Evolutionary conservation across 2,329 filamentous ascomycete species (phyloP).

Genomic region (Claviceps cyperi): DNA sequence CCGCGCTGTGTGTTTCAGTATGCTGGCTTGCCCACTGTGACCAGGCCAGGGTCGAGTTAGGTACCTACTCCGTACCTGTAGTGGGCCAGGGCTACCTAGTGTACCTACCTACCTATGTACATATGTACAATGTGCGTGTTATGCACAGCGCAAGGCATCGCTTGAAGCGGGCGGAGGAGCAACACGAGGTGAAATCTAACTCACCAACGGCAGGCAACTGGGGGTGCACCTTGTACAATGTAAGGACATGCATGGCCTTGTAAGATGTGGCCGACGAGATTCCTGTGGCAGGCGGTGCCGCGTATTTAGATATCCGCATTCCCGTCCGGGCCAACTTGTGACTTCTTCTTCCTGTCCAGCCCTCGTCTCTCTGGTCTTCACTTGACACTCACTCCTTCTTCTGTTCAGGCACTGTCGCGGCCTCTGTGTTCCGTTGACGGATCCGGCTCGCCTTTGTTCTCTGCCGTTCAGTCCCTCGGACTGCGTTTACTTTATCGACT

Average conservation of each 20-base stretch:
- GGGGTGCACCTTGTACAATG: no score
- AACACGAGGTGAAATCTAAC: no score
- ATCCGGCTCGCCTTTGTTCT: conserved; percentile 1
- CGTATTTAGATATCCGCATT: conserved; percentile 11
- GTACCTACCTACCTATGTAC: no score
- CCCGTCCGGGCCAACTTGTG: conserved; percentile 1
- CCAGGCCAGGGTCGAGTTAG: neutral
- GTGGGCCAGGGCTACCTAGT: no score
- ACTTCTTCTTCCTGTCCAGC: neutral
- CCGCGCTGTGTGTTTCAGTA: neutral
- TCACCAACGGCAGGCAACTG: no score
- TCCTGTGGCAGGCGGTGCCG: neutral
- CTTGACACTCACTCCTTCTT: conserved; percentile 1
- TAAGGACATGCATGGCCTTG: no score
- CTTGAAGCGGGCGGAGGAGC: no score
- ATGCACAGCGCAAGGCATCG: no score
- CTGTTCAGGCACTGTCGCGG: conserved; percentile 1
- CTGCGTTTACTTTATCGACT: neutral
- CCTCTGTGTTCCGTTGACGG: conserved; percentile 2
- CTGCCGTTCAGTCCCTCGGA: conserved; percentile 6
- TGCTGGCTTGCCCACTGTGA: neutral
- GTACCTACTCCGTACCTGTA: no score
- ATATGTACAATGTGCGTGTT: no score
- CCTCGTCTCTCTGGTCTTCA: neutral
- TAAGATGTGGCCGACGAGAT: neutral